Evolutionary conservation across 306 rosid species (phyloP), one percentile per base, ranked within the genome.

Genomic region (Astragalus membranaceus): DNA sequence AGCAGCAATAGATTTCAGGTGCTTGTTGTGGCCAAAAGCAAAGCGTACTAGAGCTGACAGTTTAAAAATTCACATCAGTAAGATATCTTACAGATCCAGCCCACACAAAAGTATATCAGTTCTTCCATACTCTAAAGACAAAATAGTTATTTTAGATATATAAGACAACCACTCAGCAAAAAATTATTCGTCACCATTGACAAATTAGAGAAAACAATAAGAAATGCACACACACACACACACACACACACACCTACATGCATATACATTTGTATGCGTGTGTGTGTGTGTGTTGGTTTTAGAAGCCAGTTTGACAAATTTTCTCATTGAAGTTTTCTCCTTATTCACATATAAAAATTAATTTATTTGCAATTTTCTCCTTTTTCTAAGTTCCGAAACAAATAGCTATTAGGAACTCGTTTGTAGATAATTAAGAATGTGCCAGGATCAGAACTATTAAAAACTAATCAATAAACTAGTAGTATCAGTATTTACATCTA

Each of bases 21-120:
- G 86, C 84, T 91, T 86, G 83, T 87, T 89, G 85, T 91, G 99
- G 64, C 95, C 99, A 85, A 95, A 95, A 56, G 99, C 96, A 77
- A 95, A 89, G 74, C 97, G 94, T 65, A 91, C 91, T 52, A 95
- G 77, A 26, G 97, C 99, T 95, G 88, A 42, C 43, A 77, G 66
- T 52, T 63, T 16, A 32, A 69, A 71, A 61, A 74, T 17, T 7
- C 7, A 35, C 13, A 57, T 80, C 70, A 79, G 66, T 16, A 12
- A 58, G 47, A 42, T 23, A 48, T 56, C 60, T 13, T 46, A 30
- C 16, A 10, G 14, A 72, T 26, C 35, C 30, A 6, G 13, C 63
- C 44, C 16, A 8, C 7, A 36, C 29, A 41, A 39, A 63, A 53
- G 10, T 20, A 13, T 12, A 57, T 20, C 61, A 46, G 70, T 39